phyloP scores from a whole-genome alignment of 495 filamentous ascomycete species.

The Aspergillus carlsbadensis region DNA sequence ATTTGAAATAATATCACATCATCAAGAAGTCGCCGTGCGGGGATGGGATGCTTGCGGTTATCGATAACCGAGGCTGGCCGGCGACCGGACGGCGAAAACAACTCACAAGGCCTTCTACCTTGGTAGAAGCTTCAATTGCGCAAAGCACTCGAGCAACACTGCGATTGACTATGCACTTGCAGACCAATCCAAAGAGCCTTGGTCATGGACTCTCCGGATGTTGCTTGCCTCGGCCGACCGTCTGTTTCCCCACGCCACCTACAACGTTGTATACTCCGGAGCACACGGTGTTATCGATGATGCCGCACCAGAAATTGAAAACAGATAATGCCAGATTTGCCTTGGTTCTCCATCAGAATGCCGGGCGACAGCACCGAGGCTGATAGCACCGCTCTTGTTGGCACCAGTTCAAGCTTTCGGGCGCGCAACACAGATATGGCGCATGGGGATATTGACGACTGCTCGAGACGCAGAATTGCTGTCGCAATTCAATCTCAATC shows the following conservation, averaged over 20 bases:
- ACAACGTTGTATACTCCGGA: too few relatives aligned
- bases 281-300: too few relatives aligned
- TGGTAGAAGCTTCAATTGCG: too few relatives aligned
- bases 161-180: too few relatives aligned
- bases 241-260: too few relatives aligned
- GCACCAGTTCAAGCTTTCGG: background rate
- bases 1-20: background rate
- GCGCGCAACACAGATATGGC: background rate
- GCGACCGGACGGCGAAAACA: background rate
- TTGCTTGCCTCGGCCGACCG: too few relatives aligned
- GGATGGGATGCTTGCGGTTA: slow-evolving; percentile 24
- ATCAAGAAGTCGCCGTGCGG: slow-evolving; percentile 17
- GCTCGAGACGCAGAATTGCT: background rate
- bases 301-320: too few relatives aligned
- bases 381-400: background rate
- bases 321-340: background rate
- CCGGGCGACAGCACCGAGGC: background rate
- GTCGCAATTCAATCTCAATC: background rate
- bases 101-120: background rate
- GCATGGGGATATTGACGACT: background rate
- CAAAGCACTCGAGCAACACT: too few relatives aligned
- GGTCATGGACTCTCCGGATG: too few relatives aligned
- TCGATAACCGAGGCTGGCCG: slow-evolving; percentile 27
- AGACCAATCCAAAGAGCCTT: too few relatives aligned
- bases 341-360: background rate